phyloP scores from a whole-genome alignment of 106 monocot genomes.

The Xerophyta viscosa region DNA sequence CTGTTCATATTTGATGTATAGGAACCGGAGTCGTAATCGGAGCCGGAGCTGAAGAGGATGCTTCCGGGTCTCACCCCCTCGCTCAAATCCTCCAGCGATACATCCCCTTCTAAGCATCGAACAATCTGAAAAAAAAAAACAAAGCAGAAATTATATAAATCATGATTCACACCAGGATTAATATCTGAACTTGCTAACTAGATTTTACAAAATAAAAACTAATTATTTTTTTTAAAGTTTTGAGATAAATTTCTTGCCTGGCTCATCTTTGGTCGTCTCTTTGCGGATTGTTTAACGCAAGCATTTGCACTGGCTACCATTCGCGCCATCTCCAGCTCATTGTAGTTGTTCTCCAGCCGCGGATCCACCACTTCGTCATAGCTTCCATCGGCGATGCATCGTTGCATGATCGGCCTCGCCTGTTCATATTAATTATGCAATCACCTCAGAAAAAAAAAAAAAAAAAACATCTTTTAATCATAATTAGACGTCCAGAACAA shows the following conservation, averaged over 20 bases:
- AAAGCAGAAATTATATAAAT: too few species aligned
- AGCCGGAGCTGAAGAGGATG: conserved; percentile 52
- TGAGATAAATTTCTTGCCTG: conserved; percentile 44
- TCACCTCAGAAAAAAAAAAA: too few species aligned
- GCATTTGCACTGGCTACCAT: conserved; percentile 69
- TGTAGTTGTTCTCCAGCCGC: conserved; percentile 48
- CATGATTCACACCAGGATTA: too few species aligned
- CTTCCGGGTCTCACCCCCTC: conserved; percentile 59
- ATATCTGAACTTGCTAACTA: too few species aligned
- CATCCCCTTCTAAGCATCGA: conserved; percentile 53
- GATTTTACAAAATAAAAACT: too few species aligned
- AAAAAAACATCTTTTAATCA: too few species aligned
- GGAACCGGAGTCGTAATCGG: conserved; percentile 37
- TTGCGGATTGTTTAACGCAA: conserved; percentile 78
- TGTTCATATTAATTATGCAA: too few species aligned
- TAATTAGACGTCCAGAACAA: background rate
- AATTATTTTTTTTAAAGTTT: background rate
- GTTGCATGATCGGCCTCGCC: conserved; percentile 56
- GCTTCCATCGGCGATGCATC: conserved; percentile 57
- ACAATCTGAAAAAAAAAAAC: conserved; percentile 27
- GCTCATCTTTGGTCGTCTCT: conserved; percentile 90
- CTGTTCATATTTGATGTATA: conserved; percentile 22
- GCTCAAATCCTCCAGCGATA: conserved; percentile 57
- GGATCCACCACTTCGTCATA: conserved; percentile 67
- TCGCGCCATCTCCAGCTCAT: conserved; percentile 67